Base-by-base conservation (phyloP, 2,329 filamentous ascomycete genomes). In the Talaromyces rugulosus region DNA sequence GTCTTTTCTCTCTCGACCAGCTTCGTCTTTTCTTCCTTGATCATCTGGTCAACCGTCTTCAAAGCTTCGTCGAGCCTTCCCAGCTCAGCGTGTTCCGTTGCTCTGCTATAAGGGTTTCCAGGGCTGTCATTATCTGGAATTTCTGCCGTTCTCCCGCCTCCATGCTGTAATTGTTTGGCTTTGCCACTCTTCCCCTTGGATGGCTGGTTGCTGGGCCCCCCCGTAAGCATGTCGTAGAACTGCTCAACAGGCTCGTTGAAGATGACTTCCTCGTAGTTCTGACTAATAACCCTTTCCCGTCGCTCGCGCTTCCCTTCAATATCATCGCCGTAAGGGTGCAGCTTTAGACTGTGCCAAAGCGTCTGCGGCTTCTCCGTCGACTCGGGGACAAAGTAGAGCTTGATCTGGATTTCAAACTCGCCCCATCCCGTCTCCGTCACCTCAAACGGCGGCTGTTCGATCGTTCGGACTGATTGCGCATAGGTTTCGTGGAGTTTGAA, bases 401-500 rank as follows among this genome's bases (percentile, higher is more conserved):
- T 92, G 73, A 99, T 89, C 65, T 93, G 91, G 71, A 99, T 96
- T 75, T 95, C 92, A 80, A 99, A 99, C 78, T 97, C 95, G 71
- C 95, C 95, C 91, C 96, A 99, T 56, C 95, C 95, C 0, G 95
- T 98, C 77, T 98, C 95, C 65, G 87, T 86, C 64, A 98, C 89
- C 71, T 91, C 82, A 71, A 97, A 99, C 11, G 82, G 92, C 71
- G 90, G 85, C 64, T 86, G 85, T 71, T 96, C 93, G 71, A 95
- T 82, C 74, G 89, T 96, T 68, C 95, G 89, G 27, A 95, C 85
- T 62, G 90, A 90, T 76, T 97, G 96, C 31, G 92, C 88, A 74
- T 97, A 98, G 9, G 94, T 97, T 77, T 98, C 93, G 82, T 97
- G 94, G 16, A 99, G 86, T 77, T 98, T 98, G 80, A 99, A 99